Evolutionary conservation across 108 stramenopile genomes (phyloP), one percentile per base, ranked within the genome.

Genomic region (Cylindrotheca closterium): DNA sequence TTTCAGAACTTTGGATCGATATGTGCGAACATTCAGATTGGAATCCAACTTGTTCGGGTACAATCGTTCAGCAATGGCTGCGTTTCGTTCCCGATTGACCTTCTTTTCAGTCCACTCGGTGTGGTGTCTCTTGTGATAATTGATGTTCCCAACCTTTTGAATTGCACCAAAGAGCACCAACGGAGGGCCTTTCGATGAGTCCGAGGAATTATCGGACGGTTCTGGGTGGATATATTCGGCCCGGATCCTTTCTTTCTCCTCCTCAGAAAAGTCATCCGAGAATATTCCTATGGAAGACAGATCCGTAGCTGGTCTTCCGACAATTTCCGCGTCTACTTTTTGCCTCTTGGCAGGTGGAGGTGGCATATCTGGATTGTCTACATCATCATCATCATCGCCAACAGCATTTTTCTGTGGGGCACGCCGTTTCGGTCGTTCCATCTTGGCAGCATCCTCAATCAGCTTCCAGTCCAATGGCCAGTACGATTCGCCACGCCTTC

Each of bases 1-100:
- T 49, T 53, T 55, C 31, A 71, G 34, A n/a, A 71, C 15, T 53
- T 71, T 71, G 54, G 70, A 71, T 17, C 55, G 54, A 24, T 63
- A 56, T 7, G 30, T 32, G n/a, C n/a, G 45, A 2, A 60, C 60
- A 24, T 47, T 48, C 34, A 34, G 62, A 42, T 64, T 64, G 17
- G 37, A 53, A n/a, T 64, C 48, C 22, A 63, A 5, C 1, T 52
- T 51, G 31, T 53, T 60, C 2, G 70, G 70, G 12, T 33, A 51
- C 28, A 71, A 42, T 17, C 70, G 54, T 51, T 71, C 62, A 23
- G 53, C 52, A 32, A 63, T 63, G 24, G 34, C 63, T 8, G 47
- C 62, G 18, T 48, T 31, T 51, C 58, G 30, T 28, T 54, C 25
- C 1, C 58, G 68, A 22, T 59, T 58, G n/a, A n/a, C 4, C 26